phyloP scores from a whole-genome alignment of 805 yeast species.

The Starmerella vaccinii region DNA sequence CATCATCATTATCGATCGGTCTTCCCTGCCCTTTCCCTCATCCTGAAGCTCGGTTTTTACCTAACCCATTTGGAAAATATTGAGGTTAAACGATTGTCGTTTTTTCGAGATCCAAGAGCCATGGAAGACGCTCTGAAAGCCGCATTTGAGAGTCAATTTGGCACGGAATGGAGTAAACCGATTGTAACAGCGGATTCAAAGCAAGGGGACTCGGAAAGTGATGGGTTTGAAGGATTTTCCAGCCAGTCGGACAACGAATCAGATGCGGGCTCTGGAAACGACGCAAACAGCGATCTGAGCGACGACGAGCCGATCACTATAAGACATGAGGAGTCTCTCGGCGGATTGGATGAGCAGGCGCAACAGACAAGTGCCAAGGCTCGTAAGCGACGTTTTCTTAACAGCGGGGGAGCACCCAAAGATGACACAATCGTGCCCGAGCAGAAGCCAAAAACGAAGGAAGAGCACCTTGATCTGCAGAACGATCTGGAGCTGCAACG shows the following conservation, averaged over 20 bases:
- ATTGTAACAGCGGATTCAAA: constrained; percentile 14
- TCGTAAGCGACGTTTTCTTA: constrained; percentile 25
- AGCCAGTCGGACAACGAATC: neutral
- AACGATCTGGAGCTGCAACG: constrained; percentile 63
- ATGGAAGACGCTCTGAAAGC: constrained; percentile 21
- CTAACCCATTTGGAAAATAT: neutral
- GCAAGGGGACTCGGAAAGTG: constrained; percentile 9
- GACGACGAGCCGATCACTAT: constrained; percentile 29
- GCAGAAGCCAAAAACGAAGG: constrained; percentile 22
- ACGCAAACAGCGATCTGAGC: constrained; percentile 4
- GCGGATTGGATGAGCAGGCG: neutral
- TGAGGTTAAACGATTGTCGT: neutral
- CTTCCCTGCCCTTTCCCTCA: neutral
- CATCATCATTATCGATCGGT: too few species aligned
- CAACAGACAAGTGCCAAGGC: constrained; percentile 16
- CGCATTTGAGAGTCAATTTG: constrained; percentile 33
- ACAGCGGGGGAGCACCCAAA: constrained; percentile 29
- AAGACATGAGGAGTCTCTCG: constrained; percentile 29
- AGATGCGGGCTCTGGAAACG: constrained; percentile 1
- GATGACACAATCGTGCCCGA: constrained; percentile 14
- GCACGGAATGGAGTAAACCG: constrained; percentile 27
- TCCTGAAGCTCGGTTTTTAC: neutral
- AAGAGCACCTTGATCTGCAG: constrained; percentile 42
- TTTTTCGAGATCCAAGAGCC: constrained; percentile 6
- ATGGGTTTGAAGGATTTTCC: neutral